These are phyloP conservation scores for Aureobasidium namibiae DNA, from an alignment of 2,329 filamentous ascomycete species.

Conservation along the genomic window DNA sequence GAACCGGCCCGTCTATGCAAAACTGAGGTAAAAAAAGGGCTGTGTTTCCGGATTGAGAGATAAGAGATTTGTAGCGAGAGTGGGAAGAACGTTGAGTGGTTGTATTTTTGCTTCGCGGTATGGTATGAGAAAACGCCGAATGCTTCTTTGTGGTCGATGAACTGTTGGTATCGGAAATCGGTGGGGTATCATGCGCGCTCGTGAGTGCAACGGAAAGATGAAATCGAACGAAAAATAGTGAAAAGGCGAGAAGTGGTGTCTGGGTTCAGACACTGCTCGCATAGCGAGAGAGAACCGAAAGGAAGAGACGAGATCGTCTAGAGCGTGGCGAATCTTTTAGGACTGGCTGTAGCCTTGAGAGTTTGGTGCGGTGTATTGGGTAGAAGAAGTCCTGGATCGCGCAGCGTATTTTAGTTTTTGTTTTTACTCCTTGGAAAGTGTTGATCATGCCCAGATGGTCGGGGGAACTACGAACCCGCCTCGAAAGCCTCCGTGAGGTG, in stretches of 20 bases:
- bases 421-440: conserved; percentile 2
- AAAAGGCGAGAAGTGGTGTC: background rate
- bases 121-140: background rate
- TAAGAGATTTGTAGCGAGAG: background rate
- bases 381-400: conserved; percentile 10
- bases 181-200: conserved; percentile 7
- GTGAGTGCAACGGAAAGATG: background rate
- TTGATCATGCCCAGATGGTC: conserved; percentile 25
- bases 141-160: background rate
- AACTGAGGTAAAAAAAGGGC: background rate
- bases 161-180: conserved; percentile 1
- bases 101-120: background rate
- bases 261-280: background rate
- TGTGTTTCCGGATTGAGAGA: background rate
- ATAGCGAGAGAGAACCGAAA: background rate
- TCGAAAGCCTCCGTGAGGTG: conserved; percentile 17
- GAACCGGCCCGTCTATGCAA: background rate
- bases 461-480: conserved; percentile 28
- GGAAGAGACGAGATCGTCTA: background rate
- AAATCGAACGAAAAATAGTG: background rate
- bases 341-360: background rate
- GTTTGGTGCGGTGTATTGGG: background rate
- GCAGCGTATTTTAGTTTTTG: conserved; percentile 12
- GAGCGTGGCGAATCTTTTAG: background rate
- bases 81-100: background rate